A percentile compares a stretch with the other conserved stretches of the same genome.
Evolutionary conservation across 768 basidiomycete species (phyloP).

Genomic region (Pseudohyphozyma bogoriensis): DNA sequence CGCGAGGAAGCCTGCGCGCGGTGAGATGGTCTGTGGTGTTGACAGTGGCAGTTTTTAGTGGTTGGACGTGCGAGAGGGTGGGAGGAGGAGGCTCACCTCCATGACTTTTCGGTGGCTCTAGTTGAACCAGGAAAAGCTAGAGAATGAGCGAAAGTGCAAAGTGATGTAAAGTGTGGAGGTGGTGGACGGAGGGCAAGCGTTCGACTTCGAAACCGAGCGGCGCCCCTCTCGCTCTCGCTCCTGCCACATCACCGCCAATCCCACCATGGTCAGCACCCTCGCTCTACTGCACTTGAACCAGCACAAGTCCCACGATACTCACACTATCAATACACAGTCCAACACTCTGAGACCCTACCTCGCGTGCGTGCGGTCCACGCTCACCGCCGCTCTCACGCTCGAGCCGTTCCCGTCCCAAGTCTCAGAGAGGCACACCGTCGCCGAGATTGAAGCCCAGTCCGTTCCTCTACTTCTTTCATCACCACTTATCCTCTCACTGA

Average conservation of each 20-base stretch:
- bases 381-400: conserved; percentile 93
- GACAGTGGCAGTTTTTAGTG: neutral
- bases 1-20: conserved; percentile 66
- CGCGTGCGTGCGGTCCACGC: conserved; percentile 84
- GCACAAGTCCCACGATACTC: no score
- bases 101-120: no score
- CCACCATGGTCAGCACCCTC: neutral
- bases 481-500: neutral
- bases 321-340: conserved; percentile 55
- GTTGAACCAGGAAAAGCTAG: neutral
- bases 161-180: no score
- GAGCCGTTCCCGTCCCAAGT: conserved; percentile 98
- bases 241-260: neutral
- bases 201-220: no score
- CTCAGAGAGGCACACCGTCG: conserved; percentile 29
- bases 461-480: neutral
- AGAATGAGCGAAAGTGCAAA: no score
- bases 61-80: neutral
- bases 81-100: neutral
- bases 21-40: conserved; percentile 52
- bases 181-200: no score
- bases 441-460: conserved; percentile 20
- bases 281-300: no score
- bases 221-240: neutral
- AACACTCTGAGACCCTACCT: conserved; percentile 93